phyloP scores from a whole-genome alignment of 2,329 filamentous ascomycete genomes.

The Fusarium hainanense region DNA sequence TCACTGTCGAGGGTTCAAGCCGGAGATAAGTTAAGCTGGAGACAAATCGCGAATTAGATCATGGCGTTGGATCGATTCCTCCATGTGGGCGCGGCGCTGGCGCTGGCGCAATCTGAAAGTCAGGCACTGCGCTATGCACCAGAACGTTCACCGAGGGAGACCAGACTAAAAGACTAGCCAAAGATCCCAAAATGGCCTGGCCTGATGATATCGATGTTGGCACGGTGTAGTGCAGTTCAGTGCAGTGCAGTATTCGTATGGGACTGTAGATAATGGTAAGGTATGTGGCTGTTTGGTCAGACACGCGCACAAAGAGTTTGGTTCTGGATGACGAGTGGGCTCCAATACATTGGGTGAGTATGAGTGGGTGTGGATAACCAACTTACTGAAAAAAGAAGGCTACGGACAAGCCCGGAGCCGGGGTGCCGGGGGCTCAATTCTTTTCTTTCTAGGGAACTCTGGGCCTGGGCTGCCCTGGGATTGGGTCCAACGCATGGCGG shows the following conservation, averaged over 20 bases:
- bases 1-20: conserved; percentile 20
- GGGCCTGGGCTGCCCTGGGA: background rate
- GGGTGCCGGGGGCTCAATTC: conserved; percentile 9
- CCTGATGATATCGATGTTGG: conserved; percentile 1
- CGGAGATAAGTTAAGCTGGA: conserved; percentile 23
- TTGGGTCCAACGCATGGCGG: conserved; percentile 4
- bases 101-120: conserved; percentile 38
- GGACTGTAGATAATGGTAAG: conserved; percentile 9
- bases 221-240: background rate
- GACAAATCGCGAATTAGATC: conserved; percentile 45
- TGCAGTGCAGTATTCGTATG: background rate
- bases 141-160: conserved; percentile 50
- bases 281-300: conserved; percentile 31
- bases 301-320: conserved; percentile 38
- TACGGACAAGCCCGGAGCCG: conserved; percentile 19
- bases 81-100: conserved; percentile 39
- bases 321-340: conserved; percentile 21
- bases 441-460: conserved; percentile 12
- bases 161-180: conserved; percentile 35
- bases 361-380: conserved; percentile 20
- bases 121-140: conserved; percentile 43
- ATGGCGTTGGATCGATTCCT: conserved; percentile 42
- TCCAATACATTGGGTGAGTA: conserved; percentile 20
- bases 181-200: conserved; percentile 31
- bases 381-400: conserved; percentile 8